Evolutionary conservation across 192 early-diverging fungal species (phyloP).

Genomic region (Rhizophagus sp.): DNA sequence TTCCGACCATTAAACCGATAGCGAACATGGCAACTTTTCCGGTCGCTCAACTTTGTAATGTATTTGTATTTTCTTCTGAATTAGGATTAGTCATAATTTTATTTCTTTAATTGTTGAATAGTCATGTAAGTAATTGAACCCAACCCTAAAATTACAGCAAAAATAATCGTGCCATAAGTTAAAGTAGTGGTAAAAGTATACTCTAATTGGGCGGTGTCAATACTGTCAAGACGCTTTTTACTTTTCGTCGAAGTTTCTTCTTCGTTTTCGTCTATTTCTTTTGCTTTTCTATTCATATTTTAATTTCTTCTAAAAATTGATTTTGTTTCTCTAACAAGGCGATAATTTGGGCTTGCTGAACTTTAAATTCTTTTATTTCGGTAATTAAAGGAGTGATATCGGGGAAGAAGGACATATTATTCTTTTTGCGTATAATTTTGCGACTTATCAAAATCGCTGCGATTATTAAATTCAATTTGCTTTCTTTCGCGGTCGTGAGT

Average conservation of each 20-base stretch:
- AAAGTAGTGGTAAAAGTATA: not conserved
- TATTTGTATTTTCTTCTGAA: not conserved
- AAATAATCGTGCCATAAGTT: not conserved
- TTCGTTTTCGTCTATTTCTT: no score
- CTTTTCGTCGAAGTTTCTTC: no score
- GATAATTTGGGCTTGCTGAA: no score
- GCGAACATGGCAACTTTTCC: constrained; percentile 20
- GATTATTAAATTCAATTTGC: constrained; percentile 8
- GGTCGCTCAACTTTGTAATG: constrained; percentile 10
- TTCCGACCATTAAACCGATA: not conserved
- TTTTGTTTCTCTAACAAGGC: no score
- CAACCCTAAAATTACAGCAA: not conserved
- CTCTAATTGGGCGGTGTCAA: not conserved
- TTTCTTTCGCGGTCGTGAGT: constrained; percentile 3
- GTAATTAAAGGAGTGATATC: constrained; percentile 8
- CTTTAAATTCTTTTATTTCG: no score
- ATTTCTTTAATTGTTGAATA: constrained; percentile 19
- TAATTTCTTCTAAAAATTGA: no score
- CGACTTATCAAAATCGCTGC: no score
- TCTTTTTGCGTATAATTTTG: no score
- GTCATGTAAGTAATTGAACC: not conserved
- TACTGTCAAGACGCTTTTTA: no score
- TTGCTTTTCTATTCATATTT: no score
- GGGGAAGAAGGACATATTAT: constrained; percentile 11
- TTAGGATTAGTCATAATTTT: not conserved